Percentiles rank a stretch among this genome's conserved stretches.
These are phyloP conservation scores for Jackrogersella minutella DNA, from an alignment of 495 filamentous ascomycete species.

Conservation along the genomic window DNA sequence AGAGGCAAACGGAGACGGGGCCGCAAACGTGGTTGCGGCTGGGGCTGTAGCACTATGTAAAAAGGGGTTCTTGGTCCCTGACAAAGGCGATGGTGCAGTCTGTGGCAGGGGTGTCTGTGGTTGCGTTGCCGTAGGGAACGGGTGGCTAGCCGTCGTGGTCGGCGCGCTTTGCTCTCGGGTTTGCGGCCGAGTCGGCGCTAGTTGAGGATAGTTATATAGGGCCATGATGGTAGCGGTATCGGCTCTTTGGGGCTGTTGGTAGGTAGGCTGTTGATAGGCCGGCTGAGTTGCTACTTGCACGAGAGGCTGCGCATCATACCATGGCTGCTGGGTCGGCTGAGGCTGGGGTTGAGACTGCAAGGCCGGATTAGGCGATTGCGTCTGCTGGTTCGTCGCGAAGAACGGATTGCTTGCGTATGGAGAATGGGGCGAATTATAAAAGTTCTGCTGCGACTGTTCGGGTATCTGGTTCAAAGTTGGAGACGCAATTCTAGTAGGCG, in stretches of 20 bases:
- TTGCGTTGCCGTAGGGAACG: conserved; percentile 31
- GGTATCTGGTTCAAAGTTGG: conserved; percentile 58
- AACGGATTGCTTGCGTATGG: conserved; percentile 62
- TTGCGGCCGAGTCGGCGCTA: conserved; percentile 60
- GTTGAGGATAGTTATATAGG: conserved; percentile 82
- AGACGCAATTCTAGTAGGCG: conserved; percentile 56
- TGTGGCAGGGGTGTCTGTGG: conserved; percentile 35
- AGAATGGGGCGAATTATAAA: conserved; percentile 50
- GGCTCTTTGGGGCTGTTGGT: conserved; percentile 50
- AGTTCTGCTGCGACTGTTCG: conserved; percentile 60
- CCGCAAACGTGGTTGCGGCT: conserved; percentile 22
- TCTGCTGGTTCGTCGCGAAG: conserved; percentile 52
- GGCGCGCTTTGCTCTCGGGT: conserved; percentile 25
- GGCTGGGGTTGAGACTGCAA: conserved; percentile 48
- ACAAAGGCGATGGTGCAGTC: conserved; percentile 14
- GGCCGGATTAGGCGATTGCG: conserved; percentile 45
- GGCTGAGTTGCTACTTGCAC: conserved; percentile 16
- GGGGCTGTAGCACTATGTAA: conserved; percentile 32
- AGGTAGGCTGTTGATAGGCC: conserved; percentile 15
- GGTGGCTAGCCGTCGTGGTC: conserved; percentile 1
- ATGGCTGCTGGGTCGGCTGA: conserved; percentile 46
- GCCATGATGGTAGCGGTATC: conserved; percentile 90
- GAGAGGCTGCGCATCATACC: conserved; percentile 42
- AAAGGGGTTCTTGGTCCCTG: conserved; percentile 60
- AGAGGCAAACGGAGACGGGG: conserved; percentile 32